A percentile compares a stretch with the other conserved stretches of the same genome.
Conservation (phyloP, 176 grass and related monocot genomes). For the Lolium rigidum region DNA sequence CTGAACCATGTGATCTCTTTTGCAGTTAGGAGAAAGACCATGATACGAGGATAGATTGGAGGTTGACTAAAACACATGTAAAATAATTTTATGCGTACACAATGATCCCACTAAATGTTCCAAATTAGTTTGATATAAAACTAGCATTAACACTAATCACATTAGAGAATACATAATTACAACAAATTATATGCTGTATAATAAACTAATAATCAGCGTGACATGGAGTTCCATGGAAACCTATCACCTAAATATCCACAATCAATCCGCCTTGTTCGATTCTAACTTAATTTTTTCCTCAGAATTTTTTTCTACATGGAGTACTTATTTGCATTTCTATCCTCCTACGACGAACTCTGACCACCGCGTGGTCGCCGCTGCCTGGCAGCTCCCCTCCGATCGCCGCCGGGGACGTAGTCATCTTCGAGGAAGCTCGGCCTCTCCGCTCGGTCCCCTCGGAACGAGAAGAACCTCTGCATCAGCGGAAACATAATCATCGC, state of each 20-base stretch:
- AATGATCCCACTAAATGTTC: background rate
- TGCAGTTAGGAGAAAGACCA: background rate
- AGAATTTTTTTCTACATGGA: background rate
- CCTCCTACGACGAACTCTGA: background rate
- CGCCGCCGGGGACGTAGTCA: slow-evolving; percentile 25
- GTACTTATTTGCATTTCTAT: slow-evolving; percentile 11
- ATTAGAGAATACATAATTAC: background rate
- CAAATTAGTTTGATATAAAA: background rate
- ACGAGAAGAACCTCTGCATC: slow-evolving; percentile 55
- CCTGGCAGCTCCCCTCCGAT: slow-evolving; percentile 39
- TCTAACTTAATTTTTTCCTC: background rate
- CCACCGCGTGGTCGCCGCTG: slow-evolving; percentile 39
- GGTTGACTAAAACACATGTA: background rate
- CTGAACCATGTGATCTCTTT: background rate
- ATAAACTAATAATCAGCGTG: background rate
- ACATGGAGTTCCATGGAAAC: background rate
- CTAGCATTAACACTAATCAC: background rate
- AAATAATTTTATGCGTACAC: too few species aligned
- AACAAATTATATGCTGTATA: background rate
- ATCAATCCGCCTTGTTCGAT: background rate
- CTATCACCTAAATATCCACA: slow-evolving; percentile 23
- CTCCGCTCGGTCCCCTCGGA: slow-evolving; percentile 37
- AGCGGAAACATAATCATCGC: slow-evolving; percentile 10
- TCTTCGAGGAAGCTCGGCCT: slow-evolving; percentile 39
- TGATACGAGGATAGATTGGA: background rate